Evolutionary conservation across 148 eudicot species (phyloP), one percentile per base, ranked within the genome.

Genomic region (Linanthus parryae): DNA sequence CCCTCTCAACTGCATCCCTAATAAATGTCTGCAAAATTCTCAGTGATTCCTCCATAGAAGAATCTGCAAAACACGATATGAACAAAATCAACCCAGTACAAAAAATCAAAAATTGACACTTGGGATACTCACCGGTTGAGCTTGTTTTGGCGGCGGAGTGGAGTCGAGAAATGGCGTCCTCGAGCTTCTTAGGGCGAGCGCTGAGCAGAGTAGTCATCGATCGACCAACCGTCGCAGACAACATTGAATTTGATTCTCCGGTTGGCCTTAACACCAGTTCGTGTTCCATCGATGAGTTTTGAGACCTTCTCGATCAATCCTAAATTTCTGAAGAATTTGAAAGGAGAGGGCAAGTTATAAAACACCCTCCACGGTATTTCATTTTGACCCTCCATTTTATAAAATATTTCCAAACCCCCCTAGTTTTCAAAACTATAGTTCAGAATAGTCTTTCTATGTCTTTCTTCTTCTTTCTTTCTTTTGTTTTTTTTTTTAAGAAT

Each of bases 41-140:
- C 50, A 87, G 65, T 39, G 95, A 87, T 18, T 83, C 82, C 56
- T 75, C 91, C 70, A 87, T n/a, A n/a, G n/a, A 44, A 14, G 79
- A 66, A 77, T 36, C 95, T 87, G 76, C 55, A 64, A 36, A 54
- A 55, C 7, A 19, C 19, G 27, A 29, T 17, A 25, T 16, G 20
- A 25, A 12, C 13, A 43, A 35, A 14, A 29, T 11, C 20, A 65
- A 26, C 9, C 43, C 24, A 17, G 6, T 1, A 8, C 9, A 14
- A 35, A 33, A 50, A 57, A 19, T 44, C 36, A 44, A 44, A 20
- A 3, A 25, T 39, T 39, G 18, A 2, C 18, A 39, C 33, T 18
- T 26, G 21, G 19, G 12, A 14, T 22, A 52, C 23, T 8, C 65
- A 59, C 80, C 70, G 20, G 61, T 13, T 9, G 68, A 55, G 24